Base-by-base conservation (phyloP, 129 eudicot species). In the Rutidosis leptorrhynchoides region DNA sequence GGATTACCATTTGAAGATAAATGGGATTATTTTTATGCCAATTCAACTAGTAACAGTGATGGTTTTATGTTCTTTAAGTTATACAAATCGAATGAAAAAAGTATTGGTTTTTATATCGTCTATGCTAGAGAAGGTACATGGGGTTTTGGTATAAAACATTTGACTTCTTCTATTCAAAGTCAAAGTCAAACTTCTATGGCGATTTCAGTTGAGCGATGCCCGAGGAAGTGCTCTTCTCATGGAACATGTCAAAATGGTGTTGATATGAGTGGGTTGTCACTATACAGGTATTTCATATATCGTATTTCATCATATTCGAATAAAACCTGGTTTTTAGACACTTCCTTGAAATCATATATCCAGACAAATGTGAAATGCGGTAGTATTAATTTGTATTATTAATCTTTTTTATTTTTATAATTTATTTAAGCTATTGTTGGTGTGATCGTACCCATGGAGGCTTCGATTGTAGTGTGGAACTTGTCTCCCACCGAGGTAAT, bases 391-490 rank as follows among this genome's bases (percentile, higher is more conserved):
- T 7, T 58, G 8, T 7, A 55, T 42, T 7, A 57, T 40, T 24
- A 43, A 7, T 35, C 26, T 37, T 56, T 21, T 68, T 32, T 21
- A 43, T 67, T 68, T 1, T 30, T 19, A 16, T 26, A 20, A 51
- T 21, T 60, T 25, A 76, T 28, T 65, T 48, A 85, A 88, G 98
- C 78, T 92, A 79, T 70, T 92, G 98, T 79, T 57, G 58, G 25
- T 92, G 98, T 75, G 96, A 88, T 72, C 80, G 90, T 45, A 80
- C 77, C 69, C 95, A 88, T 72, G 98, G 96, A 75, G 98, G 98
- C 71, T 83, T 88, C 55, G 98, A 92, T 55, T 92, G 98, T 70
- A 83, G 96, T 72, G 56, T 76, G 71, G 96, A 85, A 68, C 79
- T 92, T 40, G 91, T 83, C 21, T 81, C 98, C 8, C 89, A 48